Evolutionary conservation across 371 early-diverging fungal species (phyloP), one percentile per base, ranked within the genome.

Genomic region (Syncephalis fuscata): DNA sequence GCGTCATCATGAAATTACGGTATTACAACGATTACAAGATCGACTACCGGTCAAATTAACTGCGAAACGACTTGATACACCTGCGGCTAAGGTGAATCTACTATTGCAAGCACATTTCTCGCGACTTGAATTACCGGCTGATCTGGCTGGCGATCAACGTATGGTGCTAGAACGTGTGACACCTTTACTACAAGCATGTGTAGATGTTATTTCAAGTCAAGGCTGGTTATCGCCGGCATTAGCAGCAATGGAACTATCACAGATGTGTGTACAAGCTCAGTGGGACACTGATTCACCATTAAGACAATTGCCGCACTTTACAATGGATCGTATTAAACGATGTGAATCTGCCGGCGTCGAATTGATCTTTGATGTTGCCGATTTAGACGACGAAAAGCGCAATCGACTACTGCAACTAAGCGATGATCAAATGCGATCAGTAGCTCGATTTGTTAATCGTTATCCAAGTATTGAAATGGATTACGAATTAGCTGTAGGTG

Each of bases 251-350:
- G 96, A 97, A 59, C 55, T 95, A 59, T 78, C 85, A 20, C 98
- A 97, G 65, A 94, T 94, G 95, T 64, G 67, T 44, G 91, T 94
- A 9, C 95, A 95, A 70, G 93, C 95, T n/a, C 70, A 90, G 54
- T 94, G 96, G 96, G 85, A 91, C 60, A 71, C 76, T 15, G 91
- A 92, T 54, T 85, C 91, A 32, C 82, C 85, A 25, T 67, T 95
- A 51, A 79, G 82, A 46, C 98, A 97, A 65, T 60, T 97, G 10
- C 98, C 98, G 37, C 82, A 82, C 62, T 69, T 97, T 60, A 74
- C 70, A 3, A 48, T 48, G 23, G 78, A 76, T 0, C 57, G 78
- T 15, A 77, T 92, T 61, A 70, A 74, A 46, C 65, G 73, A 3
- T 80, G 82, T 55, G 72, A 79, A 52, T 63, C 62, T 16, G 52